Percentiles rank a stretch among this genome's conserved stretches.
Evolutionary conservation across 305 asterid genomes (phyloP).

Genomic region (Andrographis paniculata): DNA sequence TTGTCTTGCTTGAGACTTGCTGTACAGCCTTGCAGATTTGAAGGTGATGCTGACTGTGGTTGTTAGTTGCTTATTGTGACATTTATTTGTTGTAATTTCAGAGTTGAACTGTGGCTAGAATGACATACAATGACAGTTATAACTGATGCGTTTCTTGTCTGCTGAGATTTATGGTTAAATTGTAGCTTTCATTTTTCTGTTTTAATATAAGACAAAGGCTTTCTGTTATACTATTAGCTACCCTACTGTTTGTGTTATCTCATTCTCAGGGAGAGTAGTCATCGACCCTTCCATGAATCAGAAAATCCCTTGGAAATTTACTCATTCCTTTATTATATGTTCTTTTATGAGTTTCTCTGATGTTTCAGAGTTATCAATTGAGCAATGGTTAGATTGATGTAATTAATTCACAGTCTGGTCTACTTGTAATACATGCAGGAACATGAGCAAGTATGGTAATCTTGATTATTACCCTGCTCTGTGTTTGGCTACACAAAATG

Average conservation of each 20-base stretch:
- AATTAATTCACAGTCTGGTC: slow-evolving; percentile 18
- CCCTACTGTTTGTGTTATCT: not conserved
- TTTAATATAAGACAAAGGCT: no score
- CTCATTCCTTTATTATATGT: slow-evolving; percentile 1
- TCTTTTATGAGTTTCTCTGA: not conserved
- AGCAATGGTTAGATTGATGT: slow-evolving; percentile 1
- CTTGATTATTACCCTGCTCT: slow-evolving; percentile 52
- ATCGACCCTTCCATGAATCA: no score
- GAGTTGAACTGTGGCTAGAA: slow-evolving; percentile 5
- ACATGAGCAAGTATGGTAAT: slow-evolving; percentile 42
- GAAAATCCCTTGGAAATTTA: not conserved
- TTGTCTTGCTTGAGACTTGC: not conserved
- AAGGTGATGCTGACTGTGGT: not conserved
- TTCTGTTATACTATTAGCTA: no score
- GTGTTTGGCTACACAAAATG: slow-evolving; percentile 59
- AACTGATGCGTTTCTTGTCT: no score
- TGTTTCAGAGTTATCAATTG: slow-evolving; percentile 5
- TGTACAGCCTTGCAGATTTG: not conserved
- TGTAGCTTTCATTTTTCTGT: not conserved
- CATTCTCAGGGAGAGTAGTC: not conserved
- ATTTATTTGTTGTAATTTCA: not conserved
- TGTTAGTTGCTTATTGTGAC: not conserved
- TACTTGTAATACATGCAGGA: slow-evolving; percentile 45
- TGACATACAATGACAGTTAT: slow-evolving; percentile 3
- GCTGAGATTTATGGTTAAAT: not conserved